A percentile compares a stretch with the other conserved stretches of the same genome.
phyloP scores from a whole-genome alignment of 164 flowering plant species.

The Pachysandra terminalis region DNA sequence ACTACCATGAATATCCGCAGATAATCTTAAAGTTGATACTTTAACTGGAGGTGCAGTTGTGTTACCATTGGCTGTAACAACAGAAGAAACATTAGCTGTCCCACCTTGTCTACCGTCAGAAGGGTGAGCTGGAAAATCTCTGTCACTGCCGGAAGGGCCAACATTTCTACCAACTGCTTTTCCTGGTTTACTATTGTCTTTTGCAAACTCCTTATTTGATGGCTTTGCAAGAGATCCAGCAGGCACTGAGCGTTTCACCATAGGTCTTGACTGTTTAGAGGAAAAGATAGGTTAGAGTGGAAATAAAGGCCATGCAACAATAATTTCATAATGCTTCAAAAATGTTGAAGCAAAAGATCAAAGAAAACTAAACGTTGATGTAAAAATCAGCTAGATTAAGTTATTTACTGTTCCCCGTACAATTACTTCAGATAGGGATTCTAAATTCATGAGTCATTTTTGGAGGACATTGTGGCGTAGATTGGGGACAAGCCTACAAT shows the following conservation, averaged over 20 bases:
- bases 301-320: too few species aligned
- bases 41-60: constrained; percentile 30
- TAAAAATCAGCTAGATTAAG: too few species aligned
- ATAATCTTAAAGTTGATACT: constrained; percentile 28
- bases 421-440: too few species aligned
- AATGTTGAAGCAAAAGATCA: too few species aligned
- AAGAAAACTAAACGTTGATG: too few species aligned
- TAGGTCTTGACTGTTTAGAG: constrained; percentile 47
- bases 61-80: constrained; percentile 44
- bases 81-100: constrained; percentile 28
- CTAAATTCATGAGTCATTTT: too few species aligned
- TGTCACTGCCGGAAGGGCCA: constrained; percentile 37
- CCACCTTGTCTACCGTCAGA: constrained; percentile 46
- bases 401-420: too few species aligned
- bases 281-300: background rate
- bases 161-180: constrained; percentile 43
- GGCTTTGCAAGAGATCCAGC: constrained; percentile 50
- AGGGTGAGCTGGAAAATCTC: constrained; percentile 34
- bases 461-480: too few species aligned
- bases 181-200: constrained; percentile 68
- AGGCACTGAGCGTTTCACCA: constrained; percentile 42
- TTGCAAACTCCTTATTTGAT: constrained; percentile 49
- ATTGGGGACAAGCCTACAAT: too few species aligned
- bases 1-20: constrained; percentile 30
- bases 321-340: too few species aligned